Evolutionary conservation across 2,329 filamentous ascomycete species (phyloP), one percentile per base, ranked within the genome.

Genomic region (Graphiopsis chlorocephala): DNA sequence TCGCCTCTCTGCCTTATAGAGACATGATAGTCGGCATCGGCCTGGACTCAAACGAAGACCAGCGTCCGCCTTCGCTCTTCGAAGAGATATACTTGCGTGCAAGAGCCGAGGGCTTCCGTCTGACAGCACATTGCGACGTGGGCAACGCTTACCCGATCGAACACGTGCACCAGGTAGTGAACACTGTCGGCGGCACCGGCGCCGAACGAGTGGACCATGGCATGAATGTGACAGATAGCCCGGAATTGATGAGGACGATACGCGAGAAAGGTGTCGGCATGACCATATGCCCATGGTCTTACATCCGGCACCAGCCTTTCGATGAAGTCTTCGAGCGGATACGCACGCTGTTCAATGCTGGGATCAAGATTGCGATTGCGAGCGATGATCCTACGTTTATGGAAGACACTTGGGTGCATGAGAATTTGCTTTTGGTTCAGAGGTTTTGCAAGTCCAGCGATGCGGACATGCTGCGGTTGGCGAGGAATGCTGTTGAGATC

Each of bases 91-190:
- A 79, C 61, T 66, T 64, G 10, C 68, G 72, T 23, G 80, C 80
- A 2, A 68, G 72, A 61, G 64, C 64, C 15, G 80, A 82, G 48
- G 80, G 81, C 0, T 75, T 82, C 62, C 77, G 79, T 42, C 72
- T 82, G 15, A 85, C 82, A 2, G 78, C 78, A 69, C 83, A 85
- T 63, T 84, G 81, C 70, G 83, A 84, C 65, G 80, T 84, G 52
- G 82, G 81, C 52, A 80, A 84, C 67, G 79, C 81, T 63, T 80
- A 83, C 65, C 79, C 79, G 0, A 77, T 78, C 25, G 77, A 77
- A 28, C 80, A 84, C 65, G 76, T 82, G 17, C 70, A 70, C 1
- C 76, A 83, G 64, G 75, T 75, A 6, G 73, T 75, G 12, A 8
- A 47, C 2, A 26, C 56, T 3, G 71, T 76, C 47, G 74, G 70